These are phyloP conservation scores for Tulasnella sp. DNA, from an alignment of 768 basidiomycete genomes.

Conservation along the genomic window DNA sequence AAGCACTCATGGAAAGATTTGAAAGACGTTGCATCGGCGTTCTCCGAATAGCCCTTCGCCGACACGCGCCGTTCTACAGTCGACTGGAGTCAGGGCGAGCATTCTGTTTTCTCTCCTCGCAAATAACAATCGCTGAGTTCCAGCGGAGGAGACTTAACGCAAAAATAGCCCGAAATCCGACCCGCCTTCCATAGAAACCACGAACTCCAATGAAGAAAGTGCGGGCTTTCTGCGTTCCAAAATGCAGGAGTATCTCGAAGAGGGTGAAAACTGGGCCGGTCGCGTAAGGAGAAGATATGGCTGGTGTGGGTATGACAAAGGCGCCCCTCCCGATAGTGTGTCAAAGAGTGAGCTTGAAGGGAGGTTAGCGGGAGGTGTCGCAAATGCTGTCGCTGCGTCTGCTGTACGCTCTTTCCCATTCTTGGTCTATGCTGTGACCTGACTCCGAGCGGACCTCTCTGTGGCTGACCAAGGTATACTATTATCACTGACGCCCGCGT, in stretches of 20 bases:
- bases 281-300: constrained; percentile 75
- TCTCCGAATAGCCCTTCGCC: background rate
- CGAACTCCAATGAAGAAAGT: background rate
- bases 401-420: constrained; percentile 66
- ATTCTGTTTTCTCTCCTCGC: background rate
- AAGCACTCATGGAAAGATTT: background rate
- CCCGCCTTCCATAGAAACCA: background rate
- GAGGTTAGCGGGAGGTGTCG: constrained; percentile 65
- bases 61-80: background rate
- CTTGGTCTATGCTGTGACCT: background rate
- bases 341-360: constrained; percentile 34
- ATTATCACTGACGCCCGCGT: background rate
- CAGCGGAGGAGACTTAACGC: background rate
- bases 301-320: constrained; percentile 69
- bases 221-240: constrained; percentile 44
- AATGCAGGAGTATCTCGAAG: constrained; percentile 61
- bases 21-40: background rate
- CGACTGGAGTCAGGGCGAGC: background rate
- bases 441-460: background rate
- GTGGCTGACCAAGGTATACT: constrained; percentile 15
- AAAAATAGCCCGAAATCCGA: background rate
- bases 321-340: constrained; percentile 26
- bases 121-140: background rate
- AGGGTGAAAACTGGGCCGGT: constrained; percentile 70
- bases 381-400: constrained; percentile 80